These are phyloP conservation scores for Mycena filopes DNA, from an alignment of 768 basidiomycete species.

Conservation along the genomic window DNA sequence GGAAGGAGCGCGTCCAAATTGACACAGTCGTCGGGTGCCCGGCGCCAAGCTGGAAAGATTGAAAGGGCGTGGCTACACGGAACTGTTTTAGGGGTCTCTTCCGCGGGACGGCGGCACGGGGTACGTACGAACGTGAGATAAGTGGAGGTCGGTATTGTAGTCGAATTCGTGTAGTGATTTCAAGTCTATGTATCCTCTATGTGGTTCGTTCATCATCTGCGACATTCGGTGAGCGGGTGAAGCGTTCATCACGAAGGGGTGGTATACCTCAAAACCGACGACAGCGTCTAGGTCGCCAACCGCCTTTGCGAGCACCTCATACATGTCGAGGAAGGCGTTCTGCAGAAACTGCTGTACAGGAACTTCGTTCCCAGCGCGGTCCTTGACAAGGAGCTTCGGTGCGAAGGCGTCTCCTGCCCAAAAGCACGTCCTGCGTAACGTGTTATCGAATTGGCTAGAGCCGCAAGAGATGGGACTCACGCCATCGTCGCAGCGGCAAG, in stretches of 20 bases:
- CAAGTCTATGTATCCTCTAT: constrained; percentile 90
- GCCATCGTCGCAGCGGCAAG: constrained; percentile 94
- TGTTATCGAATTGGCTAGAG: constrained; percentile 7
- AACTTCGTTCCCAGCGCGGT: constrained; percentile 58
- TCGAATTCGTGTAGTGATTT: constrained; percentile 87
- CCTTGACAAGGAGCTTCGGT: constrained; percentile 71
- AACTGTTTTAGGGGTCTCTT: not conserved
- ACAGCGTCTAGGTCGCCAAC: constrained; percentile 83
- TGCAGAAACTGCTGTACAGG: constrained; percentile 88
- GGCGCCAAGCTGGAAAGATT: constrained; percentile 93
- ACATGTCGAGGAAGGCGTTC: constrained; percentile 82
- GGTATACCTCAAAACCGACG: constrained; percentile 87
- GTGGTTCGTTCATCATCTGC: constrained; percentile 95
- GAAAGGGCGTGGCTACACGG: constrained; percentile 81
- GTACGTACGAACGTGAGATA: constrained; percentile 78
- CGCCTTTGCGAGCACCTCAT: constrained; percentile 69
- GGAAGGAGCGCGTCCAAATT: constrained; percentile 87
- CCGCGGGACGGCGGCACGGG: not conserved
- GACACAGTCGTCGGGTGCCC: constrained; percentile 86
- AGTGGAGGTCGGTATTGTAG: constrained; percentile 94
- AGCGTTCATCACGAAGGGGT: not conserved
- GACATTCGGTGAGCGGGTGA: not conserved
- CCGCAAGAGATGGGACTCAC: constrained; percentile 52
- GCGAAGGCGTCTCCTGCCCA: constrained; percentile 93
- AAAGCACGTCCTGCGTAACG: constrained; percentile 83